phyloP scores from a whole-genome alignment of 129 eudicot genomes.

The Kitagawia praeruptora region DNA sequence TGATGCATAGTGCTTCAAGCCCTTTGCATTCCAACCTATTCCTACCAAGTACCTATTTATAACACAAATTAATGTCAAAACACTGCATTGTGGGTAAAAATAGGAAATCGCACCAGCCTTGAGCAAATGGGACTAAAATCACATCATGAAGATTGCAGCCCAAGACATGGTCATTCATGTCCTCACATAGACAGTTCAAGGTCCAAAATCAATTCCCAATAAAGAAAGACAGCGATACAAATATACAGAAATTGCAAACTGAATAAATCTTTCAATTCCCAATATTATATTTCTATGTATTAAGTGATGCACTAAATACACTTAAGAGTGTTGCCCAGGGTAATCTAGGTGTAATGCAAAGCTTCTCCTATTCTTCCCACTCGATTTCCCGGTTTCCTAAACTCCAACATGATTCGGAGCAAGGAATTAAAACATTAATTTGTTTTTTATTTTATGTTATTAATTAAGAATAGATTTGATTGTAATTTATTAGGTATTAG shows the following conservation, averaged over 20 bases:
- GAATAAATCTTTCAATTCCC: background rate
- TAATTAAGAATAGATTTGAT: no score
- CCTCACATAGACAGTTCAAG: background rate
- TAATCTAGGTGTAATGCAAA: background rate
- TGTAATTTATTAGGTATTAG: no score
- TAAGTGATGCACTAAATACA: background rate
- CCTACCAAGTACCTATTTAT: slow-evolving; percentile 56
- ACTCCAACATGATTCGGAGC: background rate
- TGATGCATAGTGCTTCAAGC: slow-evolving; percentile 64
- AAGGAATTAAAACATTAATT: no score
- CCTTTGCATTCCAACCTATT: slow-evolving; percentile 68
- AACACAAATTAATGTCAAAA: background rate
- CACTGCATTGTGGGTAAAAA: background rate
- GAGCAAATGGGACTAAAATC: background rate
- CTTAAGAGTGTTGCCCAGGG: background rate
- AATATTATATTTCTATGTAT: background rate
- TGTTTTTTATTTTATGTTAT: no score
- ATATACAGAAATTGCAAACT: background rate
- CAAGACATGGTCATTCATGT: background rate
- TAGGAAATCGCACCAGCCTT: background rate
- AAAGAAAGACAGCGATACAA: no score
- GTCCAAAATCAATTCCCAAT: background rate
- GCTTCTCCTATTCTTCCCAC: no score
- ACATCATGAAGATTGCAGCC: background rate
- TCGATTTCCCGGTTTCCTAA: no score